These are phyloP conservation scores for Cyberlindnera xishuangbannaensis DNA, from an alignment of 805 yeast genomes.

Conservation along the genomic window DNA sequence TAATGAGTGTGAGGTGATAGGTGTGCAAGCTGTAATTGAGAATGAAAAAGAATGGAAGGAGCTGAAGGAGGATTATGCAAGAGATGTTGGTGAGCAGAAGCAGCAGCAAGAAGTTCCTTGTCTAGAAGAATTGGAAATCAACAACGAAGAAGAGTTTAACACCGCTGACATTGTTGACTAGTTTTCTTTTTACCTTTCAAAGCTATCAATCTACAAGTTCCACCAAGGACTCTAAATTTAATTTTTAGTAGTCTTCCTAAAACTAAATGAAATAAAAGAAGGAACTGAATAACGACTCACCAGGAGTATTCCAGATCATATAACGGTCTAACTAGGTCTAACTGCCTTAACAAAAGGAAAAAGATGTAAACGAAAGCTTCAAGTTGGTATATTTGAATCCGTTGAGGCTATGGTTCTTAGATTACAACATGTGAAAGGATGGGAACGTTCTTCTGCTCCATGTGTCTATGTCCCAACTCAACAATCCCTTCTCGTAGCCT, in stretches of 20 bases:
- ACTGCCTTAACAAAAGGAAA: too few relatives aligned
- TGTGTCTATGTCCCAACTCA: conserved; percentile 63
- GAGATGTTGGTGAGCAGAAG: too few relatives aligned
- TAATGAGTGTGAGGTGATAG: conserved; percentile 77
- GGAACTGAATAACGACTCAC: too few relatives aligned
- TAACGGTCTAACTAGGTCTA: too few relatives aligned
- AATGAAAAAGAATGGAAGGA: conserved; percentile 65
- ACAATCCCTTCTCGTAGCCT: conserved; percentile 63
- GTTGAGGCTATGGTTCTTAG: too few relatives aligned
- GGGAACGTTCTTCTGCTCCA: conserved; percentile 60
- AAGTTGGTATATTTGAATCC: too few relatives aligned
- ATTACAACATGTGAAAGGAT: conserved; percentile 40
- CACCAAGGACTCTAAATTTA: neutral
- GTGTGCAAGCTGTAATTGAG: conserved; percentile 70
- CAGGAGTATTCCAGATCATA: too few relatives aligned
- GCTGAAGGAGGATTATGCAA: conserved; percentile 43
- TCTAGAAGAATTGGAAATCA: conserved; percentile 16
- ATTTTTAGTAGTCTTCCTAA: neutral
- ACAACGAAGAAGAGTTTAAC: conserved; percentile 7
- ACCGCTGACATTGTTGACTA: conserved; percentile 37
- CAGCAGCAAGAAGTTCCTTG: conserved; percentile 11
- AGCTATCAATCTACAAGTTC: neutral
- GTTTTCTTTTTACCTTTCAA: neutral
- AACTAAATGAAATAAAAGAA: conserved; percentile 1
- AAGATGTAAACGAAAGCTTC: too few relatives aligned